These are phyloP conservation scores for Podospora tetraspora DNA, from an alignment of 495 filamentous ascomycete genomes.

Conservation along the genomic window DNA sequence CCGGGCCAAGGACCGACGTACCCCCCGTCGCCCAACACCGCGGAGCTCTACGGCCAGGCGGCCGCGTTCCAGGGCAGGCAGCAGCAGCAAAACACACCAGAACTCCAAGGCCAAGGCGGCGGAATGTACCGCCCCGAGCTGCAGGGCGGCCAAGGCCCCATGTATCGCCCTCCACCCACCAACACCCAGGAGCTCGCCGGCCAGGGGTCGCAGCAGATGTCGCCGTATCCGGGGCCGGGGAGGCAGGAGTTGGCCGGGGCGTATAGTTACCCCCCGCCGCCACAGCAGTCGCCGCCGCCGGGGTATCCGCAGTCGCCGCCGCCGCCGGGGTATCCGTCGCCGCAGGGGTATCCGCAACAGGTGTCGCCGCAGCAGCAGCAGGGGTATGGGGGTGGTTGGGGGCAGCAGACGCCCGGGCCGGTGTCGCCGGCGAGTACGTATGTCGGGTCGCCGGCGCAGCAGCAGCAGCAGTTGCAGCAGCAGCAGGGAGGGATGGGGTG, in stretches of 20 bases:
- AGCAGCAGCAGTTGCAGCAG: conserved; percentile 18
- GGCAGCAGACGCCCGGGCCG: neutral
- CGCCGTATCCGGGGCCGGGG: neutral
- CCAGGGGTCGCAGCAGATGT: neutral
- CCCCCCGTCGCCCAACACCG: conserved; percentile 14
- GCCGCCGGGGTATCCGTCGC: neutral
- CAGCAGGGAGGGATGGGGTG: conserved; percentile 28
- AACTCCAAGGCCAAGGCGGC: conserved; percentile 22
- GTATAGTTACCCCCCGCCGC: conserved; percentile 12
- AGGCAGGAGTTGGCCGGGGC: conserved; percentile 15
- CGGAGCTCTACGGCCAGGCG: conserved; percentile 23
- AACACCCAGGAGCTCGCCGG: conserved; percentile 17
- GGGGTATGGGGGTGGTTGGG: neutral
- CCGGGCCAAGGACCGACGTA: conserved; percentile 16
- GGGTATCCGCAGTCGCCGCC: conserved; percentile 6
- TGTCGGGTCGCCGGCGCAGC: conserved; percentile 15
- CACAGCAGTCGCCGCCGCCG: conserved; percentile 16
- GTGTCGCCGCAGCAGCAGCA: neutral
- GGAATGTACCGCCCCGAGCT: conserved; percentile 13
- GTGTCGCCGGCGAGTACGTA: conserved; percentile 5
- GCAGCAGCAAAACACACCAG: conserved; percentile 5
- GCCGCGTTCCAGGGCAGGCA: conserved; percentile 13
- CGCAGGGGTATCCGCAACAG: neutral
- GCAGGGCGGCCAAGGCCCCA: conserved; percentile 9
- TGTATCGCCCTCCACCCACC: conserved; percentile 5